Evolutionary conservation across 2,329 filamentous ascomycete genomes (phyloP).

Genomic region (Fusarium hainanense): DNA sequence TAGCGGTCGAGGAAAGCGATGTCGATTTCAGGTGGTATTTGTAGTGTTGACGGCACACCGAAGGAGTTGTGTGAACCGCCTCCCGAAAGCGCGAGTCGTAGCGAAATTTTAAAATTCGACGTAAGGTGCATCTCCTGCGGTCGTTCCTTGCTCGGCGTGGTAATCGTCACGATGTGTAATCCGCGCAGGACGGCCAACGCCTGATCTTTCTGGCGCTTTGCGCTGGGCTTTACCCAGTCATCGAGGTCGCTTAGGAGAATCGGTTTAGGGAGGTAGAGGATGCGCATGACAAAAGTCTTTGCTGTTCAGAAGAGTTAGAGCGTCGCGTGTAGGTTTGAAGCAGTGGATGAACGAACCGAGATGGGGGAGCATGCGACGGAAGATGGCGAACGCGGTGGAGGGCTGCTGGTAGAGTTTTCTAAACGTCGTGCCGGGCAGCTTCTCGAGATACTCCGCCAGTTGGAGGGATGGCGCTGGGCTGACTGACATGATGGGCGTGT

Average conservation of each 20-base stretch:
- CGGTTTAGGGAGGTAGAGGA: conserved; percentile 89
- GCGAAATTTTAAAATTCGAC: conserved; percentile 82
- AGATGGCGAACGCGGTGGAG: conserved; percentile 93
- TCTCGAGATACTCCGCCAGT: conserved; percentile 91
- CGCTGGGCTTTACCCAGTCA: conserved; percentile 79
- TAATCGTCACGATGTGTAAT: conserved; percentile 85
- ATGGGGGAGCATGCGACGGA: conserved; percentile 95
- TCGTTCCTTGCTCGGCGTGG: conserved; percentile 68
- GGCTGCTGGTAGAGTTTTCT: conserved; percentile 94
- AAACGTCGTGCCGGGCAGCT: conserved; percentile 89
- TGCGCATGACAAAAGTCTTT: conserved; percentile 94
- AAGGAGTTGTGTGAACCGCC: conserved; percentile 89
- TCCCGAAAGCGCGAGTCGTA: conserved; percentile 88
- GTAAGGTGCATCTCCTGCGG: conserved; percentile 81
- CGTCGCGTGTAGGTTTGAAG: too few species aligned
- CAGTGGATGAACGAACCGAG: conserved; percentile 67
- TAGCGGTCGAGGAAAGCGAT: conserved; percentile 83
- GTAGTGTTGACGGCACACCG: conserved; percentile 80
- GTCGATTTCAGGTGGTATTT: conserved; percentile 72
- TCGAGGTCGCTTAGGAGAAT: conserved; percentile 85
- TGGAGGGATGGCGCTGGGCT: conserved; percentile 63
- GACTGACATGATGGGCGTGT: conserved; percentile 58
- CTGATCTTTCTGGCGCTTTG: conserved; percentile 78
- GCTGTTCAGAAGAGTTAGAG: conserved; percentile 60
- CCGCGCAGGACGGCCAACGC: conserved; percentile 83